Percentiles rank a stretch among this genome's conserved stretches.
phyloP scores from a whole-genome alignment of 2,329 filamentous ascomycete species.

The Diaporthe sp. region DNA sequence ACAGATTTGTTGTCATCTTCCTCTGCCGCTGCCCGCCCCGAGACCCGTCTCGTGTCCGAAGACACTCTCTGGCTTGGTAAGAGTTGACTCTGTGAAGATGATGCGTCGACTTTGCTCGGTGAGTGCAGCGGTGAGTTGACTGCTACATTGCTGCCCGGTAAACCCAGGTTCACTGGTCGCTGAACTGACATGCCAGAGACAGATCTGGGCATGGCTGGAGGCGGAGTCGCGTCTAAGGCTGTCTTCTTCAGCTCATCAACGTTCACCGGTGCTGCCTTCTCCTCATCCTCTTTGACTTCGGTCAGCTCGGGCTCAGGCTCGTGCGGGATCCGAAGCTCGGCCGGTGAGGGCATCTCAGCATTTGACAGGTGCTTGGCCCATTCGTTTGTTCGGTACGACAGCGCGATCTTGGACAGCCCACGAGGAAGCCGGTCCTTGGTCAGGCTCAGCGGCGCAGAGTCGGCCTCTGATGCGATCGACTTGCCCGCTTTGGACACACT shows the following conservation, averaged over 20 bases:
- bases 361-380: conserved; percentile 91
- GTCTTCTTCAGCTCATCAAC: conserved; percentile 76
- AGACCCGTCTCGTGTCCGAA: conserved; percentile 7
- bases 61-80: background rate
- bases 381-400: conserved; percentile 92
- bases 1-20: conserved; percentile 48
- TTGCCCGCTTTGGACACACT: conserved; percentile 49
- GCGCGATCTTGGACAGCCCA: conserved; percentile 80
- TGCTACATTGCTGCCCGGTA: background rate
- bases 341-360: conserved; percentile 79
- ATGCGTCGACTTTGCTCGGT: background rate
- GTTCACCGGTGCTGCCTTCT: conserved; percentile 72
- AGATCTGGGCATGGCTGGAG: conserved; percentile 50
- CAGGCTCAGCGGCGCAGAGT: conserved; percentile 61
- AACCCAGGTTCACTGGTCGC: background rate
- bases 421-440: conserved; percentile 74
- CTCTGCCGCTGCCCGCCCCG: conserved; percentile 55
- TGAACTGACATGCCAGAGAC: conserved; percentile 45
- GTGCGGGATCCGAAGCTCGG: conserved; percentile 59
- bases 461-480: conserved; percentile 54
- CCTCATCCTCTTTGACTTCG: conserved; percentile 53
- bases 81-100: conserved; percentile 37
- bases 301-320: conserved; percentile 31
- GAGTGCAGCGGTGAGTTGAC: background rate
- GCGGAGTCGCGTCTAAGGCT: conserved; percentile 62